These are phyloP conservation scores for Phytophthora fragariae DNA, from an alignment of 352 stramenopile species.

Conservation along the genomic window DNA sequence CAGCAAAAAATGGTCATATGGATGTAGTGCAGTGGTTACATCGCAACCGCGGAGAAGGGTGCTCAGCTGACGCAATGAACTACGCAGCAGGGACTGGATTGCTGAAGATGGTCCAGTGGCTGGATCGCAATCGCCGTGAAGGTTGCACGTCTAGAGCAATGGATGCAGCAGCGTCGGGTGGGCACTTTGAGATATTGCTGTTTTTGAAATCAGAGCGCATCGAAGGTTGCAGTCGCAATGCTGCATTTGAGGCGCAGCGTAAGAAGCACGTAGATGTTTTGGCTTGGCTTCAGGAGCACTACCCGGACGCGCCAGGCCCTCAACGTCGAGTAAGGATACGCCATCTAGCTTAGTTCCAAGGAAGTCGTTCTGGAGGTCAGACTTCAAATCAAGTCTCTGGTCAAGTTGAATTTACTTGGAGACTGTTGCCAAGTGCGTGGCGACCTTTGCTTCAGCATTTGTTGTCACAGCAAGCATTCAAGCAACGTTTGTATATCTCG, in stretches of 20 bases:
- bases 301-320: constrained; percentile 29
- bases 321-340: constrained; percentile 20
- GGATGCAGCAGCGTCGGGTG: constrained; percentile 38
- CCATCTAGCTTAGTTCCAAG: constrained; percentile 3
- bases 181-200: constrained; percentile 37
- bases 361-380: no score
- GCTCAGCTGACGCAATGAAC: constrained; percentile 33
- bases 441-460: neutral
- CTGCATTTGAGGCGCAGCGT: constrained; percentile 35
- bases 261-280: constrained; percentile 35
- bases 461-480: constrained; percentile 1
- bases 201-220: constrained; percentile 26
- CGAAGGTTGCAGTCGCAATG: constrained; percentile 38
- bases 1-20: constrained; percentile 20
- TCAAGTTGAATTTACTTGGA: constrained; percentile 2
- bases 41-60: constrained; percentile 36
- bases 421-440: constrained; percentile 5
- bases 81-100: constrained; percentile 26
- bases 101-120: constrained; percentile 36
- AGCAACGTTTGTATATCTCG: neutral
- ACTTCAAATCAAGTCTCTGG: neutral
- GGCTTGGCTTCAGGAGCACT: constrained; percentile 41
- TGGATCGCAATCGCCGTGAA: constrained; percentile 29
- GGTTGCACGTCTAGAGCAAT: constrained; percentile 37
- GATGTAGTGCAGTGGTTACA: constrained; percentile 33